phyloP scores from a whole-genome alignment of 305 asterid genomes.

The Fraxinus ornus region DNA sequence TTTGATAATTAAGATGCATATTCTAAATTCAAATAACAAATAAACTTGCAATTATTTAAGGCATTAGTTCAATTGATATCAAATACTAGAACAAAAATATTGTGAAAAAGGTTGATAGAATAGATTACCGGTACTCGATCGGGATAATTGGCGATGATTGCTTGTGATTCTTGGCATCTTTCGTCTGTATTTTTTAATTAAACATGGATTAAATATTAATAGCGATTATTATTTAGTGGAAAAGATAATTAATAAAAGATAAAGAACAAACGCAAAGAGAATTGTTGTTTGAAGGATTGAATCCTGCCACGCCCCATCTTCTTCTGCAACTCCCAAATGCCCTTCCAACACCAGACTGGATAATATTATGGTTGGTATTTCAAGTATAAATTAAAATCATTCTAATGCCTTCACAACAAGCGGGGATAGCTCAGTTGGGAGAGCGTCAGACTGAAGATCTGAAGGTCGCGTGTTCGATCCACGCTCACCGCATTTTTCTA shows the following conservation, averaged over 20 bases:
- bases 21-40: neutral
- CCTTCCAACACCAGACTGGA: neutral
- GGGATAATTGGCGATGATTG: constrained; percentile 79
- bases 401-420: neutral
- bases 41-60: neutral
- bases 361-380: neutral
- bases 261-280: constrained; percentile 43
- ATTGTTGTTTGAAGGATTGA: constrained; percentile 51
- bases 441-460: constrained; percentile 95
- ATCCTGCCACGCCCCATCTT: constrained; percentile 46
- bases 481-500: constrained; percentile 59
- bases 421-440: constrained; percentile 99
- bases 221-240: neutral
- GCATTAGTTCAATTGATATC: neutral
- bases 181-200: constrained; percentile 47
- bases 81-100: neutral
- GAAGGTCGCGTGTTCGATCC: constrained; percentile 96
- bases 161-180: constrained; percentile 67
- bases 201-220: neutral
- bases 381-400: rapidly evolving
- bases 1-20: neutral
- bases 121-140: constrained; percentile 77
- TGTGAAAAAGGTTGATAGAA: neutral
- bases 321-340: neutral
- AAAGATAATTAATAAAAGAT: neutral